Conservation (phyloP, 768 basidiomycete genomes). For the Chalciporus piperatus region DNA sequence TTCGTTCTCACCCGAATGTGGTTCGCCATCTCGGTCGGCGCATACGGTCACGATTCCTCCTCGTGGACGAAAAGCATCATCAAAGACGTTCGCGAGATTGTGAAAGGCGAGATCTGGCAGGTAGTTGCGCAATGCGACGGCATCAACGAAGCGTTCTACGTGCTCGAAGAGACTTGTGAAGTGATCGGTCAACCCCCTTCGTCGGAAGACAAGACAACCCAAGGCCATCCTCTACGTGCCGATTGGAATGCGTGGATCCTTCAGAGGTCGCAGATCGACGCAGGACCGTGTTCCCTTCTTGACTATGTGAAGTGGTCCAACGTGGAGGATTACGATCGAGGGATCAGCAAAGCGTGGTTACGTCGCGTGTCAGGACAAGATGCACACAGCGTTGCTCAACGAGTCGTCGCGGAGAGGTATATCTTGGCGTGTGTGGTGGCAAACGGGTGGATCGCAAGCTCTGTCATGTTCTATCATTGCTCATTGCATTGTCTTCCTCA, state of each 20-base stretch:
- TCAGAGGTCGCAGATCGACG: slow-evolving; percentile 8
- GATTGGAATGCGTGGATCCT: slow-evolving; percentile 69
- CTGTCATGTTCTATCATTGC: background rate
- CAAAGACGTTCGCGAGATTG: slow-evolving; percentile 49
- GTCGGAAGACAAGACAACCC: background rate
- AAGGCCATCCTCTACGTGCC: slow-evolving; percentile 36
- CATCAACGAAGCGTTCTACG: slow-evolving; percentile 43
- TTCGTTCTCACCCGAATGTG: slow-evolving; percentile 63
- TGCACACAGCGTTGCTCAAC: slow-evolving; percentile 39
- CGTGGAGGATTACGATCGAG: slow-evolving; percentile 64
- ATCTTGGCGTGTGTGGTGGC: slow-evolving; percentile 67
- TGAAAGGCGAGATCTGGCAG: slow-evolving; percentile 59
- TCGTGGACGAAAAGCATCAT: slow-evolving; percentile 40
- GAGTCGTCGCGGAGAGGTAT: slow-evolving; percentile 57
- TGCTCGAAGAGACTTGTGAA: slow-evolving; percentile 72
- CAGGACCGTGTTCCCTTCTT: slow-evolving; percentile 9
- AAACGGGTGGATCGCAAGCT: slow-evolving; percentile 50
- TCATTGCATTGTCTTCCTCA: slow-evolving; percentile 26
- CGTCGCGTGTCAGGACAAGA: slow-evolving; percentile 43
- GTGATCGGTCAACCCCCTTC: slow-evolving; percentile 49
- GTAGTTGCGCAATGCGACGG: slow-evolving; percentile 34
- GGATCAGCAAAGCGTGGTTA: slow-evolving; percentile 69
- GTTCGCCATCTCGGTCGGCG: slow-evolving; percentile 57
- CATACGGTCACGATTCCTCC: slow-evolving; percentile 28
- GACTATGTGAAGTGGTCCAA: slow-evolving; percentile 61